Evolutionary conservation across 441 rosid species (phyloP).

Genomic region (Eutrema salsugineum): DNA sequence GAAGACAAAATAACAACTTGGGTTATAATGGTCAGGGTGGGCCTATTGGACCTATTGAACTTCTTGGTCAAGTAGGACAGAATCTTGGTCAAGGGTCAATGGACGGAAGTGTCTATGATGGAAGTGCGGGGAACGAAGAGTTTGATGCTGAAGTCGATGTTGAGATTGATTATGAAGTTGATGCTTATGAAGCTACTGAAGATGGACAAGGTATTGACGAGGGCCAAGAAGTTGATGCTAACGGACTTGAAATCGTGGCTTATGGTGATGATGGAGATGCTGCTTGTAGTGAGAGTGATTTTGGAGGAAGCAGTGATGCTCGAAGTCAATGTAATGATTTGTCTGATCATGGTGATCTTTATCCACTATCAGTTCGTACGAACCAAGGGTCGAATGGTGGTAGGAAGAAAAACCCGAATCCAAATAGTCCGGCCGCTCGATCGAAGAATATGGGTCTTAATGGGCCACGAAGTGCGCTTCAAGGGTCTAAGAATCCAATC

Average conservation of each 20-base stretch:
- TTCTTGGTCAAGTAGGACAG: neutral
- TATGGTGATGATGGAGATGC: neutral
- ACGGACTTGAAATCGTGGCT: conserved; percentile 11
- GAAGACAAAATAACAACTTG: conserved; percentile 15
- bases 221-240: neutral
- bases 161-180: conserved; percentile 16
- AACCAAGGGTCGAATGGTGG: neutral
- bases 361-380: conserved; percentile 6
- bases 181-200: neutral
- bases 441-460: neutral
- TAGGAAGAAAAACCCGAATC: neutral
- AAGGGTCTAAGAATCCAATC: neutral
- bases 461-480: neutral
- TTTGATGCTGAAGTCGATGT: conserved; percentile 6
- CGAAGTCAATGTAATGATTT: conserved; percentile 26
- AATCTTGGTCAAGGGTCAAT: conserved; percentile 19
- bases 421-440: neutral
- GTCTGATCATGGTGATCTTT: conserved; percentile 14
- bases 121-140: neutral
- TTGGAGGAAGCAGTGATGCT: conserved; percentile 31
- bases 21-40: neutral
- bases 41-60: neutral
- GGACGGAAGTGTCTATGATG: conserved; percentile 13
- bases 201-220: neutral
- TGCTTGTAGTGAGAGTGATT: conserved; percentile 26